Evolutionary conservation across 176 grass and related monocot species (phyloP).

Genomic region (Elymus sibiricus): DNA sequence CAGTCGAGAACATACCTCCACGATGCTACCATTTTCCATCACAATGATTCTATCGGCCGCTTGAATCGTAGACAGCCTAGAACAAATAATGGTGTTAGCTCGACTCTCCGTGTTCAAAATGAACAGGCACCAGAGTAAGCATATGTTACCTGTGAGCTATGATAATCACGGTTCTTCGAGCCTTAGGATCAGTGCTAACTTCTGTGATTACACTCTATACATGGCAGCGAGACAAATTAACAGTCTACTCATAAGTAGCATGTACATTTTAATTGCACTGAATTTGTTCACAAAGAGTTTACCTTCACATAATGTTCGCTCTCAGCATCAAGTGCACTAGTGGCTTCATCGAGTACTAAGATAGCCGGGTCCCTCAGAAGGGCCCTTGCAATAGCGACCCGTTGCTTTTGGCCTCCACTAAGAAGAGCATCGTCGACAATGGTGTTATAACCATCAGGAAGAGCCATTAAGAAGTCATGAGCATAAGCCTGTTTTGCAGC

Average conservation of each 20-base stretch:
- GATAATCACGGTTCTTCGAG: slow-evolving; percentile 77
- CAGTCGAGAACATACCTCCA: slow-evolving; percentile 56
- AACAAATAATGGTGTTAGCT: background rate
- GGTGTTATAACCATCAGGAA: slow-evolving; percentile 80
- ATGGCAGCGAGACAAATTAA: slow-evolving; percentile 14
- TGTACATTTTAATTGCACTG: background rate
- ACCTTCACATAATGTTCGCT: slow-evolving; percentile 98
- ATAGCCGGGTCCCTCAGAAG: slow-evolving; percentile 82
- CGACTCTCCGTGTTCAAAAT: slow-evolving; percentile 14
- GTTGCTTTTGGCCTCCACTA: slow-evolving; percentile 98
- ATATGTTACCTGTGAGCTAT: slow-evolving; percentile 87
- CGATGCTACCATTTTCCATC: slow-evolving; percentile 83
- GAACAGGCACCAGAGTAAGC: slow-evolving; percentile 17
- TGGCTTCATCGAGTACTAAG: slow-evolving; percentile 96
- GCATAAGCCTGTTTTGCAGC: slow-evolving; percentile 94
- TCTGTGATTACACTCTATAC: slow-evolving; percentile 68
- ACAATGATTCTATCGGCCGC: slow-evolving; percentile 88
- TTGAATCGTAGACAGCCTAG: slow-evolving; percentile 91
- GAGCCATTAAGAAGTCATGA: slow-evolving; percentile 74
- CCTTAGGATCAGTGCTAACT: slow-evolving; percentile 43
- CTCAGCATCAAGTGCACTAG: slow-evolving; percentile 90
- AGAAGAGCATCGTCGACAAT: slow-evolving; percentile 80
- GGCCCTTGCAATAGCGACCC: slow-evolving; percentile 94
- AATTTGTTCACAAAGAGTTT: slow-evolving; percentile 4
- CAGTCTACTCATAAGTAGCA: background rate